These are phyloP conservation scores for Hymenoscyphus repandus DNA, from an alignment of 2,329 filamentous ascomycete genomes.

Conservation along the genomic window DNA sequence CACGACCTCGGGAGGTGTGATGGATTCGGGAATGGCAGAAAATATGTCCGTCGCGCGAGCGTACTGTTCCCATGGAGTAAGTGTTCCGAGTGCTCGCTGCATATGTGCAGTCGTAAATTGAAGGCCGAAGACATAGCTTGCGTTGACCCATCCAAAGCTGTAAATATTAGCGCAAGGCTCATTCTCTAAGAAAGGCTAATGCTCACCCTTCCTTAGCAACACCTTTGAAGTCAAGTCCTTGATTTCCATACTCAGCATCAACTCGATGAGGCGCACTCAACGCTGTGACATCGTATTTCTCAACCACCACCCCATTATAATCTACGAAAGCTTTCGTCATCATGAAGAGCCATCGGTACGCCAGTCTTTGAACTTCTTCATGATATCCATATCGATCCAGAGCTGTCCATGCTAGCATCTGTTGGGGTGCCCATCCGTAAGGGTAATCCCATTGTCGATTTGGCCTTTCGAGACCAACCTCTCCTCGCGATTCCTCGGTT, in stretches of 20 bases:
- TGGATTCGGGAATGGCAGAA: neutral
- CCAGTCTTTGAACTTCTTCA: conserved; percentile 80
- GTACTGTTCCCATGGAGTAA: conserved; percentile 59
- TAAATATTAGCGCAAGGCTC: conserved; percentile 21
- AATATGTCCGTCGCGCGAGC: conserved; percentile 12
- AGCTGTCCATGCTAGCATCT: conserved; percentile 96
- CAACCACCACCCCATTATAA: conserved; percentile 95
- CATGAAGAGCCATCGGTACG: conserved; percentile 98
- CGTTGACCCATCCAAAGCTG: conserved; percentile 98
- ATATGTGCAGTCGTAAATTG: conserved; percentile 85
- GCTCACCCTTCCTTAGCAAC: conserved; percentile 93
- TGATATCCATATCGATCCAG: conserved; percentile 87
- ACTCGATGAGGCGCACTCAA: conserved; percentile 88
- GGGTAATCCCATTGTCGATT: conserved; percentile 99
- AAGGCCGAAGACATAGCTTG: conserved; percentile 91
- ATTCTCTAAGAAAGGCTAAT: neutral
- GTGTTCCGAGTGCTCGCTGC: conserved; percentile 78
- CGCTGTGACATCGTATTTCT: conserved; percentile 96
- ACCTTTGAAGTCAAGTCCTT: conserved; percentile 91
- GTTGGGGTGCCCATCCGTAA: conserved; percentile 97
- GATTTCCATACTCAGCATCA: conserved; percentile 96
- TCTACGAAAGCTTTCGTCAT: conserved; percentile 97
- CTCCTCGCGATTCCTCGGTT: conserved; percentile 81
- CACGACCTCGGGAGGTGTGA: neutral
- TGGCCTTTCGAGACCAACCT: conserved; percentile 72